Percentiles rank a stretch among this genome's conserved stretches.
These are phyloP conservation scores for Biscogniauxia sp. DNA, from an alignment of 2,329 filamentous ascomycete genomes.

Conservation along the genomic window DNA sequence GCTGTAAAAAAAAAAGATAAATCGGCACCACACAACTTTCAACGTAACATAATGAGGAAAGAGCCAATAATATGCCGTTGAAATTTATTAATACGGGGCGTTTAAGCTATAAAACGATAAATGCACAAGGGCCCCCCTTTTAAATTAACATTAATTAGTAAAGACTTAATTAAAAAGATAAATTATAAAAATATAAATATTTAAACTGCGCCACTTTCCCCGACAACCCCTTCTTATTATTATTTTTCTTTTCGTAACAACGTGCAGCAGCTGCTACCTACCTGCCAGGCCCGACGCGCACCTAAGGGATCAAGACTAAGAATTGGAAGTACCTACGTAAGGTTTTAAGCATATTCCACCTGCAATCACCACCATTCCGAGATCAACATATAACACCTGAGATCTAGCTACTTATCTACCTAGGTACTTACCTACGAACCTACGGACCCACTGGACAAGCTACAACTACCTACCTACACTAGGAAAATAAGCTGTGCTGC, in stretches of 20 bases:
- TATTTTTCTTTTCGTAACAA: neutral
- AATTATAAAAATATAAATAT: conserved; percentile 10
- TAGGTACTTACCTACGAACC: too few species aligned
- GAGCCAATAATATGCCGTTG: conserved; percentile 5
- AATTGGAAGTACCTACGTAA: too few species aligned
- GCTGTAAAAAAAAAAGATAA: neutral
- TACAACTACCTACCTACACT: too few species aligned
- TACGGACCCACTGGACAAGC: too few species aligned
- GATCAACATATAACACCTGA: too few species aligned
- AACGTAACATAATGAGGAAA: conserved; percentile 9
- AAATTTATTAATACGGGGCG: conserved; percentile 12
- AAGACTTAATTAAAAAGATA: conserved; percentile 17
- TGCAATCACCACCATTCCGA: too few species aligned
- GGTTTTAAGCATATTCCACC: too few species aligned
- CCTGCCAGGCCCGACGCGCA: too few species aligned
- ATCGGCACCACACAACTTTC: conserved; percentile 12
- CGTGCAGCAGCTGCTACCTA: too few species aligned
- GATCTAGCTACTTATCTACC: too few species aligned
- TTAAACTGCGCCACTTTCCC: conserved; percentile 5
- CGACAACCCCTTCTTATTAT: neutral
- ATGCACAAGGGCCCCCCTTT: conserved; percentile 16
- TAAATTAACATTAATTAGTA: conserved; percentile 21
- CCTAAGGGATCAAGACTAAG: too few species aligned
- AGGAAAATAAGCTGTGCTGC: too few species aligned
- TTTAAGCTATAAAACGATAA: conserved; percentile 22